Evolutionary conservation across 768 basidiomycete species (phyloP), one percentile per base, ranked within the genome.

Genomic region (Megacollybia marginata): DNA sequence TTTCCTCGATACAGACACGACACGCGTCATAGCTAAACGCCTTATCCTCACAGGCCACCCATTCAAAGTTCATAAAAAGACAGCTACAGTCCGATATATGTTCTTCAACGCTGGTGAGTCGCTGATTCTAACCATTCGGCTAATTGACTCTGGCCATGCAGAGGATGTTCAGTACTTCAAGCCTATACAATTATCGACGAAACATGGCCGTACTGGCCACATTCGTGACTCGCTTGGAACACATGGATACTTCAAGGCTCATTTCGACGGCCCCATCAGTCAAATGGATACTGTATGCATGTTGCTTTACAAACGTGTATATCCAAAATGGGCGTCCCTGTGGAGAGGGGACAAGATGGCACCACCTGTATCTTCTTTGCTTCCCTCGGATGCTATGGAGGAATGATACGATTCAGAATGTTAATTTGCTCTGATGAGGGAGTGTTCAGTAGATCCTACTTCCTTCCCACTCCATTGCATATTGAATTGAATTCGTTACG

Each of bases 261-360:
- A 90, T 64, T 92, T 93, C 66, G 93, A 96, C 61, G 91, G 89
- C 12, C 90, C 88, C 18, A 83, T 97, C 57, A 86, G 79, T 61
- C 92, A 93, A 71, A 95, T 96, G 92, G 96, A 98, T 57, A 95
- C 92, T 13, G 79, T 97, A 49, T 96, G 93, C 65, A 87, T 98
- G 86, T 83, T 85, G 42, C 62, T 99, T 50, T 97, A 99, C 71
- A 99, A 98, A 69, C 76, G 96, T 38, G 85, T 93, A 50, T 97
- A 80, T 67, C 95, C 95, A 9, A 88, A 85, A 63, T 97, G 92
- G 85, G 73, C 82, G 44, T 70, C 73, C 55, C 52, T 76, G 46
- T 87, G 77, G 79, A 70, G 33, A n/a, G 23, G 23, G 23, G 23
- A 28, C 6, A 28, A 28, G 23, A 28, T 28, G 6, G 23, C 23